Percentiles rank a stretch among this genome's conserved stretches.
These are phyloP conservation scores for Microbotryum saponariae DNA, from an alignment of 1,284 basidiomycete species.

Conservation along the genomic window DNA sequence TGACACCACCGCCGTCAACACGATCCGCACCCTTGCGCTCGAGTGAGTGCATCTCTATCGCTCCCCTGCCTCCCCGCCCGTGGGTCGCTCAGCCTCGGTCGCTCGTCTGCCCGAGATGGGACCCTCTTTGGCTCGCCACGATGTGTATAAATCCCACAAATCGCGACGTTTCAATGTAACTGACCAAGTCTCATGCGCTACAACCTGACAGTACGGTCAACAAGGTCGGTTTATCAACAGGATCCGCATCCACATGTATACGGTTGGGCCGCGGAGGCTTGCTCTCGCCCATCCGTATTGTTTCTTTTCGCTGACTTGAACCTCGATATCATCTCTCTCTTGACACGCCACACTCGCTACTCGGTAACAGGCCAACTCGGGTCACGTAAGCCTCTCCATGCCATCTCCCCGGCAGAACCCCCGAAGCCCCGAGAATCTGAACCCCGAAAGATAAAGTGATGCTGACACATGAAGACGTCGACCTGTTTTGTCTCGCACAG, in stretches of 20 bases:
- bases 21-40: constrained; percentile 62
- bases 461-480: neutral
- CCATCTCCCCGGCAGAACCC: neutral
- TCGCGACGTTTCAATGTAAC: neutral
- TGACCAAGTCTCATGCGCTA: too few relatives aligned
- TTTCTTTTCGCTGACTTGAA: too few relatives aligned
- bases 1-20: constrained; percentile 50
- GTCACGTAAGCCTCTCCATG: constrained; percentile 65
- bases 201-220: constrained; percentile 28
- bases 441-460: neutral
- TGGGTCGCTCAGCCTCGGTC: neutral
- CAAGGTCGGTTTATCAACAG: constrained; percentile 16
- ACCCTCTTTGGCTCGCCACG: neutral
- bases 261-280: neutral
- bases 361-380: constrained; percentile 70
- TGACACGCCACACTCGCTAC: neutral
- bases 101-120: neutral
- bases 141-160: neutral
- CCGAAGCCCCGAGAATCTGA: neutral
- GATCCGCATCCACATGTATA: neutral
- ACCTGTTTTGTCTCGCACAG: neutral
- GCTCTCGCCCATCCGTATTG: too few relatives aligned
- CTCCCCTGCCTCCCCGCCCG: constrained; percentile 46
- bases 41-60: constrained; percentile 41
- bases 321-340: too few relatives aligned